phyloP scores from a whole-genome alignment of 495 filamentous ascomycete species.

The Podospora pseudopauciseta region DNA sequence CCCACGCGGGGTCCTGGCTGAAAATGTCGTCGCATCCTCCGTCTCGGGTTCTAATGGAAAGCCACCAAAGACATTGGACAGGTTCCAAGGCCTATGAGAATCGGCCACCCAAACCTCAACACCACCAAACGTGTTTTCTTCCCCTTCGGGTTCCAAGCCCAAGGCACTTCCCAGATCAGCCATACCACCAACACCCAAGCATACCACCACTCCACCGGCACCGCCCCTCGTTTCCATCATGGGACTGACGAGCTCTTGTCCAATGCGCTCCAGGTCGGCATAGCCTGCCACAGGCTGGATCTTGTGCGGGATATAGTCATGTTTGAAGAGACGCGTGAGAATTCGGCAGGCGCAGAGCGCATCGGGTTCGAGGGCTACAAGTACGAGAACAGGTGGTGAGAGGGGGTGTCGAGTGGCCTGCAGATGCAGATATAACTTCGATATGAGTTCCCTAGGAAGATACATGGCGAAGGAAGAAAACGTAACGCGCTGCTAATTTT shows the following conservation, averaged over 20 bases:
- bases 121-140: conserved; percentile 58
- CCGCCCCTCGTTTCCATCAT: conserved; percentile 81
- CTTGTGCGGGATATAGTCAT: conserved; percentile 98
- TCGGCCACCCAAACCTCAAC: conserved; percentile 96
- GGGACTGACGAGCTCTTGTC: conserved; percentile 69
- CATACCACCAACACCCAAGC: conserved; percentile 86
- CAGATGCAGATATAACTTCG: conserved; percentile 85
- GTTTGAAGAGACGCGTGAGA: conserved; percentile 81
- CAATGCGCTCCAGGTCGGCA: conserved; percentile 76
- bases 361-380: conserved; percentile 92
- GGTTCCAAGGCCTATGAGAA: conserved; percentile 87
- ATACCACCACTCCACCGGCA: conserved; percentile 80
- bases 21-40: conserved; percentile 41
- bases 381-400: conserved; percentile 84
- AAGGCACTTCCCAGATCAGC: conserved; percentile 77
- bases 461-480: conserved; percentile 61
- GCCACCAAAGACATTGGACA: conserved; percentile 87
- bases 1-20: conserved; percentile 47
- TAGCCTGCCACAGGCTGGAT: conserved; percentile 93
- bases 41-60: conserved; percentile 50
- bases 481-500: conserved; percentile 5
- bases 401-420: conserved; percentile 74
- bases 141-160: conserved; percentile 58
- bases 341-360: conserved; percentile 94
- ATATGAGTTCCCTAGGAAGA: conserved; percentile 84